Evolutionary conservation across 2,329 filamentous ascomycete species (phyloP).

Genomic region (Colletotrichum falcatum): DNA sequence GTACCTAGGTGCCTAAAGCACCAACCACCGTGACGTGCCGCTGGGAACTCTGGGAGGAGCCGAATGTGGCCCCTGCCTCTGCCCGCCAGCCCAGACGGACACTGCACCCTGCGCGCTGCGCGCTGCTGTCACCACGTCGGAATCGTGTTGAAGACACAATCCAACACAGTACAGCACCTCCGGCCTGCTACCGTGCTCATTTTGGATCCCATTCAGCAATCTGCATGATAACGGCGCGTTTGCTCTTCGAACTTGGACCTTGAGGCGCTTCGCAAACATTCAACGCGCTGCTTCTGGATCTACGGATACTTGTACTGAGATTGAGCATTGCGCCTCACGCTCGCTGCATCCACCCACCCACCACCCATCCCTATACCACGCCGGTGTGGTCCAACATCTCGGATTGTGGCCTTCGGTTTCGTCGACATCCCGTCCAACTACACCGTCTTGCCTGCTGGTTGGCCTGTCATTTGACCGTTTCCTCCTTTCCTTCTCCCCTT

Average conservation of each 20-base stretch:
- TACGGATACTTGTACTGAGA: conserved; percentile 1
- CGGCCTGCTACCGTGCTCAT: conserved; percentile 5
- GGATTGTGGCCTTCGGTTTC: background rate
- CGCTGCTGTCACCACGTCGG: conserved; percentile 2
- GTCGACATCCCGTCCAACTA: background rate
- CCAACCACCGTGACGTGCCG: conserved; percentile 26
- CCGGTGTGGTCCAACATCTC: conserved; percentile 16
- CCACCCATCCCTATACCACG: background rate
- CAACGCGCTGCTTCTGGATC: conserved; percentile 5
- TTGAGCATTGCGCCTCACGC: conserved; percentile 12
- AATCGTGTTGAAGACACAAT: conserved; percentile 9
- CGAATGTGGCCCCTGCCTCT: conserved; percentile 26
- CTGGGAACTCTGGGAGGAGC: conserved; percentile 15
- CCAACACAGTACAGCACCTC: conserved; percentile 9
- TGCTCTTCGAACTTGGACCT: conserved; percentile 11
- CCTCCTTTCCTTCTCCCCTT: background rate
- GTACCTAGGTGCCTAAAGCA: no score
- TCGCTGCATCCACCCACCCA: conserved; percentile 7
- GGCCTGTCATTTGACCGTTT: background rate
- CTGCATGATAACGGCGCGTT: conserved; percentile 31
- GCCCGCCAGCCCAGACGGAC: background rate
- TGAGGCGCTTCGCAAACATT: conserved; percentile 30
- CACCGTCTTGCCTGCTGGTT: background rate
- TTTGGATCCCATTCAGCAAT: conserved; percentile 12
- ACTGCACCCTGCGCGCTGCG: no score